A percentile compares a stretch with the other conserved stretches of the same genome.
These are phyloP conservation scores for Nannizziopsis arthrosporioides DNA, from an alignment of 2,329 filamentous ascomycete genomes.

Conservation along the genomic window DNA sequence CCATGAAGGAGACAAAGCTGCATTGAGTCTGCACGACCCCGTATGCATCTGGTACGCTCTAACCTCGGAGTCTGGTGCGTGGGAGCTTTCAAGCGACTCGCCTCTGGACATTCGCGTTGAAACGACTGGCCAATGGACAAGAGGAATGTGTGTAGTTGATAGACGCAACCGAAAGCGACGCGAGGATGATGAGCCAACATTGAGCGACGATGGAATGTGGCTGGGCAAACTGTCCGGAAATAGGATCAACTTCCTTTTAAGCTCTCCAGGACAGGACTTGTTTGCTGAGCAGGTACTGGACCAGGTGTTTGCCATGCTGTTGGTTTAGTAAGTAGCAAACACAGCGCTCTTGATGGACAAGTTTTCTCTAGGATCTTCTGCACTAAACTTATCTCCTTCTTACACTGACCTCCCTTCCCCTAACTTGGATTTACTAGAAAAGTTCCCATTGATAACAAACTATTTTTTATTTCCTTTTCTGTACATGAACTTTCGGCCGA, in stretches of 20 bases:
- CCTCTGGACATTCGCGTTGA: constrained; percentile 81
- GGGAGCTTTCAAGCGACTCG: constrained; percentile 38
- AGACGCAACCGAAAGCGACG: constrained; percentile 43
- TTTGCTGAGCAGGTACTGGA: constrained; percentile 58
- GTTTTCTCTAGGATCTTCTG: no score
- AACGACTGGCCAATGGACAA: constrained; percentile 84
- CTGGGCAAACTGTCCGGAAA: constrained; percentile 64
- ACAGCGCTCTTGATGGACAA: no score
- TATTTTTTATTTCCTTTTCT: no score
- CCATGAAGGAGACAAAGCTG: constrained; percentile 37
- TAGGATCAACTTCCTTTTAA: constrained; percentile 61
- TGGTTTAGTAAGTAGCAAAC: no score
- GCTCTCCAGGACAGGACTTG: constrained; percentile 53
- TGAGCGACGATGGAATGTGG: constrained; percentile 68
- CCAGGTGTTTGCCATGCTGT: constrained; percentile 45
- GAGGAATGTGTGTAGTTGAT: constrained; percentile 82
- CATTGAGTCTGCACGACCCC: constrained; percentile 63
- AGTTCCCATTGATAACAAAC: no score
- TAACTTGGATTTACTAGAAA: no score
- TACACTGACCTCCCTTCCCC: no score
- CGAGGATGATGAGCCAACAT: constrained; percentile 43
- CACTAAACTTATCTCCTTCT: no score
- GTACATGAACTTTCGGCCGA: no score
- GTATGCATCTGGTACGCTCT: constrained; percentile 69
- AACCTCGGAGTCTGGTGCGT: constrained; percentile 32